Conservation (phyloP, 495 filamentous ascomycete genomes). For the Penicillium flavigenum region DNA sequence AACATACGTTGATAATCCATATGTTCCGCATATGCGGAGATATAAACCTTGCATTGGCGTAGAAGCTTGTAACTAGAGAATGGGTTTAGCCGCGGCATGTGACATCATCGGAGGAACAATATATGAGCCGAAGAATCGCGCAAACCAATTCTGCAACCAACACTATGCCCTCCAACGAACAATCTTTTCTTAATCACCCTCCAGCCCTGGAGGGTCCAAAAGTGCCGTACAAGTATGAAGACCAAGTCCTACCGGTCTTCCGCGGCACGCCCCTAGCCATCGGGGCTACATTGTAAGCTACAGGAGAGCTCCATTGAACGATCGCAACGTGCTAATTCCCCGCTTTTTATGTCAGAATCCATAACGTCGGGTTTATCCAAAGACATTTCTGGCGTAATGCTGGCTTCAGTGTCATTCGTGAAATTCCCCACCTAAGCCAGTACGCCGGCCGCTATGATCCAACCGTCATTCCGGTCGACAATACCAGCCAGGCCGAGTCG, state of each 20-base stretch:
- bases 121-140: not conserved
- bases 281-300: conserved; percentile 50
- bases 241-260: conserved; percentile 53
- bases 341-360: conserved; percentile 43
- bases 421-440: conserved; percentile 55
- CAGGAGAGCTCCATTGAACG: not conserved
- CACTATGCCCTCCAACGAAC: conserved; percentile 25
- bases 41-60: not conserved
- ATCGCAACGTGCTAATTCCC: conserved; percentile 3
- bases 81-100: conserved; percentile 19
- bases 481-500: conserved; percentile 33
- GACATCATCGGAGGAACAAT: conserved; percentile 11
- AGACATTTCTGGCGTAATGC: conserved; percentile 72
- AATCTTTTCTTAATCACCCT: conserved; percentile 45
- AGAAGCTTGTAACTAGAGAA: too few relatives aligned
- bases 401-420: conserved; percentile 62
- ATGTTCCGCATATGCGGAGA: not conserved
- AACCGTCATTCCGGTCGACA: conserved; percentile 71
- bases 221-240: conserved; percentile 49
- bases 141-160: conserved; percentile 4
- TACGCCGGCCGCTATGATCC: conserved; percentile 73
- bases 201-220: conserved; percentile 42
- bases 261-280: conserved; percentile 50
- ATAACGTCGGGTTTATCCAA: conserved; percentile 54
- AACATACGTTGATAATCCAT: not conserved